Evolutionary conservation across 345 rosid species (phyloP).

Genomic region (Eucalyptus guilfoylei): DNA sequence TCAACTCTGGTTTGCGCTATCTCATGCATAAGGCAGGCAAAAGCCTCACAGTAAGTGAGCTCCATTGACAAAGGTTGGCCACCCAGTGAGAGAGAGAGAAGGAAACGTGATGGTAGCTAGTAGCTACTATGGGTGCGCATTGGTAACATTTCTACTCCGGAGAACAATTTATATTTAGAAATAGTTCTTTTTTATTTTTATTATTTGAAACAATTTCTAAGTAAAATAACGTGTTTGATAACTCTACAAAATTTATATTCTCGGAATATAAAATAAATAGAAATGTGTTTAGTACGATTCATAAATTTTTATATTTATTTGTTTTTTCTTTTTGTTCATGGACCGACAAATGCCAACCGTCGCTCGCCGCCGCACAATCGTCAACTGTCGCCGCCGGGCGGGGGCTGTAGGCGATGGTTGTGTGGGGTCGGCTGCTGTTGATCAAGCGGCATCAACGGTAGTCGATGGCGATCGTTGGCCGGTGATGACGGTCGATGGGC

Average conservation of each 20-base stretch:
- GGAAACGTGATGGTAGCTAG: no score
- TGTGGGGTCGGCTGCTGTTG: rapidly evolving
- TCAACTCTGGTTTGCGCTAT: no score
- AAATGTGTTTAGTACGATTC: no score
- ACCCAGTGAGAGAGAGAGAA: neutral
- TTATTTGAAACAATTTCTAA: no score
- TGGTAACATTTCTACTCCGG: rapidly evolving
- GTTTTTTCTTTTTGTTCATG: no score
- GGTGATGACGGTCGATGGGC: rapidly evolving
- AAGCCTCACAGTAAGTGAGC: neutral
- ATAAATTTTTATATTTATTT: no score
- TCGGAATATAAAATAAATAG: rapidly evolving
- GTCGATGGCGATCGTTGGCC: rapidly evolving
- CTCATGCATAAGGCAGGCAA: no score
- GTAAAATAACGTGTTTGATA: rapidly evolving
- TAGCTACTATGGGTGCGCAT: rapidly evolving
- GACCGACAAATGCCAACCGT: rapidly evolving
- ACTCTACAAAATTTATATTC: rapidly evolving
- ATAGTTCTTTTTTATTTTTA: no score
- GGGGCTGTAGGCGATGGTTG: rapidly evolving
- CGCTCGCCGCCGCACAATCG: rapidly evolving
- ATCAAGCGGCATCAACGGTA: rapidly evolving
- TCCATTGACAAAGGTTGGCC: neutral
- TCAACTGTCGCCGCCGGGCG: rapidly evolving
- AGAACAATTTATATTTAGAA: rapidly evolving